These are phyloP conservation scores for Clonostachys solani DNA, from an alignment of 2,329 filamentous ascomycete species.

Conservation along the genomic window DNA sequence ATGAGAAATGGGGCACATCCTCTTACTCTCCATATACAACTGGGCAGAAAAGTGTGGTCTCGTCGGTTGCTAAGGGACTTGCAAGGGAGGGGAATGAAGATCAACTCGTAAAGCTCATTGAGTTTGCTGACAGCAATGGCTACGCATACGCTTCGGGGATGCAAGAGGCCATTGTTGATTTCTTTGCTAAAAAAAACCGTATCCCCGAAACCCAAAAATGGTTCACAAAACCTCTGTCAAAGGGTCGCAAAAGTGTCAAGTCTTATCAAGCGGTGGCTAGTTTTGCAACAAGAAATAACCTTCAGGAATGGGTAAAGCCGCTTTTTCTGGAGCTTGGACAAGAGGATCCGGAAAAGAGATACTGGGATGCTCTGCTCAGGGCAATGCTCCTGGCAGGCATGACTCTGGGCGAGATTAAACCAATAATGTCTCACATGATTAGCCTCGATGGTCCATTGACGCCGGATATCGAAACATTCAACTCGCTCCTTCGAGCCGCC, in stretches of 20 bases:
- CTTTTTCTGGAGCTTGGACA: slow-evolving; percentile 52
- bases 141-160: slow-evolving; percentile 37
- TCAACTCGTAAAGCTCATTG: slow-evolving; percentile 52
- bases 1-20: slow-evolving; percentile 18
- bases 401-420: slow-evolving; percentile 44
- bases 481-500: slow-evolving; percentile 69
- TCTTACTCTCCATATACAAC: slow-evolving; percentile 9
- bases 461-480: slow-evolving; percentile 70
- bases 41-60: slow-evolving; percentile 13
- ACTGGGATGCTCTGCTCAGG: slow-evolving; percentile 72
- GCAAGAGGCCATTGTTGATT: slow-evolving; percentile 53
- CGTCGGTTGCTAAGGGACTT: slow-evolving; percentile 47
- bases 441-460: slow-evolving; percentile 43
- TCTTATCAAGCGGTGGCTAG: slow-evolving; percentile 17
- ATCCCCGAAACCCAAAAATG: slow-evolving; percentile 61
- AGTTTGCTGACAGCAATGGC: slow-evolving; percentile 43
- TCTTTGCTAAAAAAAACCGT: slow-evolving; percentile 56
- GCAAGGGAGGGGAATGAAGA: slow-evolving; percentile 53
- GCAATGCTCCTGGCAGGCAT: slow-evolving; percentile 66
- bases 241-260: slow-evolving; percentile 6
- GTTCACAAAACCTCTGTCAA: slow-evolving; percentile 45
- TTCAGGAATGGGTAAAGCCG: slow-evolving; percentile 57
- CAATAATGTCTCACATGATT: slow-evolving; percentile 70
- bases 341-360: slow-evolving; percentile 41
- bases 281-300: slow-evolving; percentile 55